A percentile compares a stretch with the other conserved stretches of the same genome.
These are phyloP conservation scores for Didymosphaeria variabile DNA, from an alignment of 2,329 filamentous ascomycete species.

Conservation along the genomic window DNA sequence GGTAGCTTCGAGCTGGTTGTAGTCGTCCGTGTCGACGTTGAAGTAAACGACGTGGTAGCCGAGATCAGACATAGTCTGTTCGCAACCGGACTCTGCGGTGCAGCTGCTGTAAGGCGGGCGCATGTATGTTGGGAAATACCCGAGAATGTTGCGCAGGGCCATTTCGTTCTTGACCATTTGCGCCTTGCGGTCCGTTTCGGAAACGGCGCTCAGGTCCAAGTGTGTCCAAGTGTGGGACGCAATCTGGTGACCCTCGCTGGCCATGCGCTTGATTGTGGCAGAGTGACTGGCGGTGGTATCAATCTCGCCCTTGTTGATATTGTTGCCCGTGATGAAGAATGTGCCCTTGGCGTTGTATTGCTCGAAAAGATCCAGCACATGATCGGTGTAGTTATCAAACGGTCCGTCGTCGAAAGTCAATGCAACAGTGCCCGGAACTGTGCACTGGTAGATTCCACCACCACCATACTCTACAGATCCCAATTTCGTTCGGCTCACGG, in stretches of 20 bases:
- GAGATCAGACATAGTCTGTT: constrained; percentile 53
- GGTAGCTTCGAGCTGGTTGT: constrained; percentile 62
- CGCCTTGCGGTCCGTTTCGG: constrained; percentile 54
- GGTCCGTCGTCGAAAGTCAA: constrained; percentile 75
- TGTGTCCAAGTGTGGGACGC: constrained; percentile 68
- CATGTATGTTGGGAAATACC: constrained; percentile 65
- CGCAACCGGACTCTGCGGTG: constrained; percentile 52
- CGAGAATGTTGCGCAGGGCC: constrained; percentile 64
- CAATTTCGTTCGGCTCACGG: constrained; percentile 61
- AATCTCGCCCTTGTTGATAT: constrained; percentile 65
- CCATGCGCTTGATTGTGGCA: constrained; percentile 65
- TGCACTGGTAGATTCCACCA: constrained; percentile 65
- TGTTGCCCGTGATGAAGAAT: constrained; percentile 71
- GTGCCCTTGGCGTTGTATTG: constrained; percentile 70
- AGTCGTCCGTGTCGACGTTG: constrained; percentile 70
- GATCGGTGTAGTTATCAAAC: constrained; percentile 64
- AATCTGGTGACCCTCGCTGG: constrained; percentile 66
- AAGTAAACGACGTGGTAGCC: constrained; percentile 70
- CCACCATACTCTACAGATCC: constrained; percentile 66
- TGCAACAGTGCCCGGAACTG: constrained; percentile 65
- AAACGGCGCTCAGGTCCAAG: constrained; percentile 57
- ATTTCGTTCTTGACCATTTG: constrained; percentile 65
- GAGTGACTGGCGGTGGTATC: constrained; percentile 59
- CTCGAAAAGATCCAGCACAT: constrained; percentile 69
- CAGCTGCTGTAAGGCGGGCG: constrained; percentile 60